Conservation (phyloP, 2,329 filamentous ascomycete genomes). For the Penicillium sp. region DNA sequence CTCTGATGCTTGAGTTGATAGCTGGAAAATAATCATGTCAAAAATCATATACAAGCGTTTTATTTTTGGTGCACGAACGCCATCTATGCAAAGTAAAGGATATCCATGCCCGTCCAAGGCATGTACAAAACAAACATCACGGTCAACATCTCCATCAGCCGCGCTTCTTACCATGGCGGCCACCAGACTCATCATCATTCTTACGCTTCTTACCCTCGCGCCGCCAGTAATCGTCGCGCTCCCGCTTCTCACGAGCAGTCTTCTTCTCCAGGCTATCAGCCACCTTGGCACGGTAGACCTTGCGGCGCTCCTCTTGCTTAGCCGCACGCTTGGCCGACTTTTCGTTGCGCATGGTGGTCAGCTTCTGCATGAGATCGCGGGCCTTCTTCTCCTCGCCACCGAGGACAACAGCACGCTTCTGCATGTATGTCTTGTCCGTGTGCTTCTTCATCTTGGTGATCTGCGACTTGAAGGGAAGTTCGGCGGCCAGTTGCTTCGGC, state of each 20-base stretch:
- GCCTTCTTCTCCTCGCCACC: constrained; percentile 88
- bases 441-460: constrained; percentile 81
- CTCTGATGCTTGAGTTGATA: neutral
- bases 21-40: neutral
- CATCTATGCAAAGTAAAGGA: constrained; percentile 32
- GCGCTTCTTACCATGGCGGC: constrained; percentile 53
- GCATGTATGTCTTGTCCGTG: constrained; percentile 83
- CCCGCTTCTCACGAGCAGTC: constrained; percentile 82
- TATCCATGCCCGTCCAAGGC: constrained; percentile 21
- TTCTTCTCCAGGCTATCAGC: constrained; percentile 84
- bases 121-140: constrained; percentile 23
- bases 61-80: constrained; percentile 34
- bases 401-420: constrained; percentile 91
- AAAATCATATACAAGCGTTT: constrained; percentile 23
- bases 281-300: constrained; percentile 81
- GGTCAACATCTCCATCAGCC: constrained; percentile 41
- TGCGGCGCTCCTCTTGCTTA: constrained; percentile 87
- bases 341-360: constrained; percentile 88
- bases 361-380: constrained; percentile 87
- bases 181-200: constrained; percentile 59
- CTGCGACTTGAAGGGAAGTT: constrained; percentile 91
- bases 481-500: constrained; percentile 65
- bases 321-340: constrained; percentile 80
- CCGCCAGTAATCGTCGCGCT: constrained; percentile 91
- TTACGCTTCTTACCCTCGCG: constrained; percentile 84